phyloP scores from a whole-genome alignment of 1,284 basidiomycete species.

The Cutaneotrichosporon arboriforme region DNA sequence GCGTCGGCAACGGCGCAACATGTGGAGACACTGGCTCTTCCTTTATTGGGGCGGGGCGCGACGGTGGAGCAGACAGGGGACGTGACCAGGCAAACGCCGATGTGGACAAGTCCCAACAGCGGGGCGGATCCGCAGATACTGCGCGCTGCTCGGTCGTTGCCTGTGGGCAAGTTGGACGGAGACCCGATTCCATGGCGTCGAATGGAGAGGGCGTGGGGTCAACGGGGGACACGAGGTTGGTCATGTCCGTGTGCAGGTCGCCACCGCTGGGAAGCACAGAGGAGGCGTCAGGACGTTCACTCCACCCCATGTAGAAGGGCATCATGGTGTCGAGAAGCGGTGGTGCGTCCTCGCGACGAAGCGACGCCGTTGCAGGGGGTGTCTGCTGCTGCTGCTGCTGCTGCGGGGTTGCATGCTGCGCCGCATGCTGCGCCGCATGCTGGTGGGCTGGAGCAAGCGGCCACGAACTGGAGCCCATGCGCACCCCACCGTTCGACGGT shows the following conservation, averaged over 20 bases:
- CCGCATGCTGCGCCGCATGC: too few species aligned
- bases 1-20: neutral
- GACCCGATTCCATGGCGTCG: neutral
- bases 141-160: neutral
- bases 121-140: constrained; percentile 2
- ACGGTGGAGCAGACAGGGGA: constrained; percentile 6
- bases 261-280: neutral
- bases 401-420: too few species aligned
- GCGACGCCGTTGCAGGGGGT: neutral
- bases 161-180: neutral
- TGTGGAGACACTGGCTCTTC: too few species aligned
- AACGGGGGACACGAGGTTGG: neutral
- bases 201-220: neutral
- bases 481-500: neutral
- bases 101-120: neutral
- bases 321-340: neutral
- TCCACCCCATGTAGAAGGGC: neutral
- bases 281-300: neutral
- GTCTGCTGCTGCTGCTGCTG: neutral
- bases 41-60: neutral
- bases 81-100: constrained; percentile 1
- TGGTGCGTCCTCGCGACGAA: neutral
- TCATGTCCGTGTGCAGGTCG: neutral
- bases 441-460: neutral
- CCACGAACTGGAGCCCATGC: constrained; percentile 1